Percentiles rank a stretch among this genome's conserved stretches.
Evolutionary conservation across 768 basidiomycete genomes (phyloP).

Genomic region (Paxillus rubicundulus): DNA sequence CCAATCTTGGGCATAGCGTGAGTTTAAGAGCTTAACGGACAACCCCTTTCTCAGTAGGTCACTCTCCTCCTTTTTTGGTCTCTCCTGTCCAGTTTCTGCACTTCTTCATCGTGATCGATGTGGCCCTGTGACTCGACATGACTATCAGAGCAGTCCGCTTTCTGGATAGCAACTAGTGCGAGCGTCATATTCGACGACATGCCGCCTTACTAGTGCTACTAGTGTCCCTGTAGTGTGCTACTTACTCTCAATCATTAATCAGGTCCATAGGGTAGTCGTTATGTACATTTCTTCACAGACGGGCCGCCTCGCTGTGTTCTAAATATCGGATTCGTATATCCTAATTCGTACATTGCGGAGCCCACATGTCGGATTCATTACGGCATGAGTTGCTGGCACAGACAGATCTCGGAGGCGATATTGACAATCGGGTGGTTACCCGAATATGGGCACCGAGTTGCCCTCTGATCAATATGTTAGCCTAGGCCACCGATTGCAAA

Average conservation of each 20-base stretch:
- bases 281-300: neutral
- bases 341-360: conserved; percentile 27
- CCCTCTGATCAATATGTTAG: conserved; percentile 28
- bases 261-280: neutral
- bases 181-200: neutral
- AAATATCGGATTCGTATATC: conserved; percentile 19
- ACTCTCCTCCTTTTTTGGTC: conserved; percentile 16
- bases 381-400: conserved; percentile 26
- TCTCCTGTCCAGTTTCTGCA: conserved; percentile 12
- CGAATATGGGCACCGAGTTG: conserved; percentile 25
- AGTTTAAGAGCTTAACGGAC: conserved; percentile 35
- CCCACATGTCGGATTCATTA: conserved; percentile 29
- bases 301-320: conserved; percentile 14
- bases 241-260: neutral
- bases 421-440: conserved; percentile 33
- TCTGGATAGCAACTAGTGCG: neutral
- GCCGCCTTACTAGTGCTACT: too few relatives aligned
- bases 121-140: neutral
- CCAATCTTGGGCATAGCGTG: conserved; percentile 30
- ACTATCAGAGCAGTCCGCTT: conserved; percentile 15
- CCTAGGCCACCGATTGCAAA: conserved; percentile 23
- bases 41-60: conserved; percentile 29
- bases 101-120: neutral
- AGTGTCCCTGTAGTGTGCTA: too few relatives aligned
- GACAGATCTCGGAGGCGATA: conserved; percentile 36